phyloP scores from a whole-genome alignment of 192 early-diverging fungal genomes.

The Coemansia sp. region DNA sequence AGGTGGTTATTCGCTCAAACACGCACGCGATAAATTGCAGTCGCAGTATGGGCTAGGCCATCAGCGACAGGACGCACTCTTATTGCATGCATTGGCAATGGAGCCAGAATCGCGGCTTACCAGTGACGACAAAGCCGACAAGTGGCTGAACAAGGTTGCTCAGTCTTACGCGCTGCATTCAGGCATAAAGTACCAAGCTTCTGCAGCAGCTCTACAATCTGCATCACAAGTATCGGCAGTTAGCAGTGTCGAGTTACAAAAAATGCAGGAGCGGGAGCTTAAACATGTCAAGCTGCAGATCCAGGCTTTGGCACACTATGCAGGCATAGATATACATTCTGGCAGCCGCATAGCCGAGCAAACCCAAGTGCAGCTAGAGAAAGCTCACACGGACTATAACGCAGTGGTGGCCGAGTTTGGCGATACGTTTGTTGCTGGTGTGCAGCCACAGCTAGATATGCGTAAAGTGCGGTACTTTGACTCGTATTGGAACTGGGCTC shows the following conservation, averaged over 20 bases:
- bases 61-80: conserved; percentile 69
- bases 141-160: conserved; percentile 65
- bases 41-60: conserved; percentile 75
- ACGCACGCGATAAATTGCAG: conserved; percentile 68
- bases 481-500: conserved; percentile 96
- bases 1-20: conserved; percentile 80
- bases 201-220: not conserved
- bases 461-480: conserved; percentile 87
- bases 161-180: conserved; percentile 75
- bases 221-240: conserved; percentile 58
- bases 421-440: conserved; percentile 73
- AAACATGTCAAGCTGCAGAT: conserved; percentile 77
- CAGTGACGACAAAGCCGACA: conserved; percentile 13
- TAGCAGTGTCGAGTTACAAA: conserved; percentile 86
- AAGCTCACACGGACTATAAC: conserved; percentile 75
- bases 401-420: conserved; percentile 80
- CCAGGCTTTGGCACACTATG: conserved; percentile 77
- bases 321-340: conserved; percentile 71
- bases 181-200: conserved; percentile 59
- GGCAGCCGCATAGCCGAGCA: conserved; percentile 63
- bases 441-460: conserved; percentile 70
- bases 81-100: conserved; percentile 75
- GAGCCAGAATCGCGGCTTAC: conserved; percentile 80
- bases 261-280: conserved; percentile 69
- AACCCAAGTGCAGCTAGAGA: conserved; percentile 56